A percentile compares a stretch with the other conserved stretches of the same genome.
Evolutionary conservation across 495 filamentous ascomycete genomes (phyloP).

Genomic region (Aspergillus ellipticus): DNA sequence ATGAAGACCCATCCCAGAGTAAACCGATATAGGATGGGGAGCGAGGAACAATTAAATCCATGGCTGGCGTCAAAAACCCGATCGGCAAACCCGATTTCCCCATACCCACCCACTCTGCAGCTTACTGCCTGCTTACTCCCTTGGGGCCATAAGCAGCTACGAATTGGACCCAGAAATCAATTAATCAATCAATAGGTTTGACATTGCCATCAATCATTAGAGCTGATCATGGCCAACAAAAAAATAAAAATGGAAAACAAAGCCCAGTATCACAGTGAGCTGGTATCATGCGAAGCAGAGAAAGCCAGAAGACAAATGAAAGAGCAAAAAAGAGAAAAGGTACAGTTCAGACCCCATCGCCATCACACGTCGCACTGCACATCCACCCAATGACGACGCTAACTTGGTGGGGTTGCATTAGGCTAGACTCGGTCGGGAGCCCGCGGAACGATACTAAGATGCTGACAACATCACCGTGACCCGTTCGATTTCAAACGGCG

Average conservation of each 20-base stretch:
- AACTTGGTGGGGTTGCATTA: conserved; percentile 29
- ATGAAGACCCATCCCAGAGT: too few species aligned
- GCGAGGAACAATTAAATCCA: too few species aligned
- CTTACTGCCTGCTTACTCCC: background rate
- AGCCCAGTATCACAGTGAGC: conserved; percentile 38
- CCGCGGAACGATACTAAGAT: conserved; percentile 27
- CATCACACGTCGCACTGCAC: background rate
- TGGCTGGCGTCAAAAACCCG: background rate
- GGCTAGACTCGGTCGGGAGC: conserved; percentile 30
- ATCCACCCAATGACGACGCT: conserved; percentile 13
- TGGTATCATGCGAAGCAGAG: conserved; percentile 42
- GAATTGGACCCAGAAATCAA: background rate
- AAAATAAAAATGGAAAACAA: conserved; percentile 22
- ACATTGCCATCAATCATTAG: conserved; percentile 36
- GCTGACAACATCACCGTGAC: conserved; percentile 15
- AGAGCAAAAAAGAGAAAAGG: conserved; percentile 23
- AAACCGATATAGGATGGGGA: too few species aligned
- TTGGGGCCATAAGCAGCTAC: background rate
- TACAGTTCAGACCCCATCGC: conserved; percentile 25
- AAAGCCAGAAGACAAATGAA: conserved; percentile 14
- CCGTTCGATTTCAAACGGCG: conserved; percentile 7
- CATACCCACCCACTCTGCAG: background rate
- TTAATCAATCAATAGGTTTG: conserved; percentile 17
- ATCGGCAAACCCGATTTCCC: background rate
- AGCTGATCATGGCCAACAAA: conserved; percentile 27